A percentile compares a stretch with the other conserved stretches of the same genome.
These are phyloP conservation scores for Zygosaccharomyces gambellarensis DNA, from an alignment of 805 yeast genomes.

Conservation along the genomic window DNA sequence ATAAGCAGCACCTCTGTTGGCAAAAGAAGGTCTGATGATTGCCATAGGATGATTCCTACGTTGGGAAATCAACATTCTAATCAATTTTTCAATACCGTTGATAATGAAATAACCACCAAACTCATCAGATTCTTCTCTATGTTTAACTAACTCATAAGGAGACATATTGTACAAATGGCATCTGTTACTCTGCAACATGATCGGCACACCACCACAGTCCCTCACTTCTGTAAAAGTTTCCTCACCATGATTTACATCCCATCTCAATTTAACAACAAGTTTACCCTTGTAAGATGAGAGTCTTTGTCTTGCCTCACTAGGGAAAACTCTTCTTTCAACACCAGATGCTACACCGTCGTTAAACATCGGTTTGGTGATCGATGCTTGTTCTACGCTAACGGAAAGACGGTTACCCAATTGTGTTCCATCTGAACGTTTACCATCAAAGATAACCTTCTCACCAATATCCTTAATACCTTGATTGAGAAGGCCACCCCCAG, in stretches of 20 bases:
- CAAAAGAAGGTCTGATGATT: slow-evolving; percentile 87
- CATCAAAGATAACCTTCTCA: slow-evolving; percentile 76
- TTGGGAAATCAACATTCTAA: slow-evolving; percentile 96
- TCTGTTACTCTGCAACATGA: slow-evolving; percentile 86
- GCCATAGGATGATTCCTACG: slow-evolving; percentile 99
- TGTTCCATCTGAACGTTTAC: slow-evolving; percentile 37
- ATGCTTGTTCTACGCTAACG: slow-evolving; percentile 85
- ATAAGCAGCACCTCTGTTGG: slow-evolving; percentile 89
- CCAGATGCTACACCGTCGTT: slow-evolving; percentile 57
- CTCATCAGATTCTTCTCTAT: slow-evolving; percentile 90
- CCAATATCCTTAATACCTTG: slow-evolving; percentile 88
- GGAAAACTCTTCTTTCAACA: slow-evolving; percentile 70
- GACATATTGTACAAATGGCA: slow-evolving; percentile 84
- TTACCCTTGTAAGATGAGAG: slow-evolving; percentile 76
- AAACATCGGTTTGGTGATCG: slow-evolving; percentile 71
- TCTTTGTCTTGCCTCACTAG: slow-evolving; percentile 88
- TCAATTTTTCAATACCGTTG: slow-evolving; percentile 93
- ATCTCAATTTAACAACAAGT: slow-evolving; percentile 69
- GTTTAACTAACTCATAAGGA: slow-evolving; percentile 72
- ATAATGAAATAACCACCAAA: slow-evolving; percentile 94
- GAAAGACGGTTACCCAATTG: slow-evolving; percentile 80
- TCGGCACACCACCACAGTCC: slow-evolving; percentile 87
- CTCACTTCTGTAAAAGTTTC: slow-evolving; percentile 68
- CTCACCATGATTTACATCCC: slow-evolving; percentile 86
- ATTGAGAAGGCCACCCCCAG: slow-evolving; percentile 78